Base-by-base conservation (phyloP, 768 basidiomycete genomes). In the Collybiopsis confluens region DNA sequence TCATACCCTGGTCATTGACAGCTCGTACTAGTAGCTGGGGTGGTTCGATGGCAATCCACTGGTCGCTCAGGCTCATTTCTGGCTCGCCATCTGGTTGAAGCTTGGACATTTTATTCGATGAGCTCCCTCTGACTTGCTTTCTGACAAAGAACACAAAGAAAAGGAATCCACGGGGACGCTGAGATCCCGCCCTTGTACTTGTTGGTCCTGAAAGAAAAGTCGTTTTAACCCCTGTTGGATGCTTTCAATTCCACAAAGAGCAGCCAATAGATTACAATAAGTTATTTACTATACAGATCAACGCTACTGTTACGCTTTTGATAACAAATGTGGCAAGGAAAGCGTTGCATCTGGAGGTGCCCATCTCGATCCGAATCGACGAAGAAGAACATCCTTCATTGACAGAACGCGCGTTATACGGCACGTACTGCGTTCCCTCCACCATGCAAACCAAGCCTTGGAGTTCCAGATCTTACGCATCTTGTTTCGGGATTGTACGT, bases 401-500 rank as follows among this genome's bases (percentile, higher is more conserved):
- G 55, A 47, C 38, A 67, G 45, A 4, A 65, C 56, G 15, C 65
- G 51, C 16, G 66, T 68, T 15, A 63, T 45, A 33, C 60, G 59
- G 56, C 70, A 71, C 10, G 58, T 42, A 30, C 62, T 59, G 26
- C 62, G 62, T 21, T 66, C 20, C 37, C 56, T 59, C 70, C 66
- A 69, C 67, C 66, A 71, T 9, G 58, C 56, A 64, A 65, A 70
- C 41, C 54, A 54, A 6, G 49, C 10, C 50, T 35, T 58, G 21
- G 61, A 60, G 20, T 54, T 58, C 61, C 61, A 61, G 33, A 62
- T 24, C 4, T 46, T 20, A 23, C 59, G 61, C 59, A 61, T 64
- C 21, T 26, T 46, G 15, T 47, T 36, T 13, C 61, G 58, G 20
- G 64, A 67, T 7, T 27, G 37, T 0, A 58, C 55, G 7, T 61